Evolutionary conservation across 1,284 basidiomycete species (phyloP).

Genomic region (Sporisorium iseilematis-ciliati): DNA sequence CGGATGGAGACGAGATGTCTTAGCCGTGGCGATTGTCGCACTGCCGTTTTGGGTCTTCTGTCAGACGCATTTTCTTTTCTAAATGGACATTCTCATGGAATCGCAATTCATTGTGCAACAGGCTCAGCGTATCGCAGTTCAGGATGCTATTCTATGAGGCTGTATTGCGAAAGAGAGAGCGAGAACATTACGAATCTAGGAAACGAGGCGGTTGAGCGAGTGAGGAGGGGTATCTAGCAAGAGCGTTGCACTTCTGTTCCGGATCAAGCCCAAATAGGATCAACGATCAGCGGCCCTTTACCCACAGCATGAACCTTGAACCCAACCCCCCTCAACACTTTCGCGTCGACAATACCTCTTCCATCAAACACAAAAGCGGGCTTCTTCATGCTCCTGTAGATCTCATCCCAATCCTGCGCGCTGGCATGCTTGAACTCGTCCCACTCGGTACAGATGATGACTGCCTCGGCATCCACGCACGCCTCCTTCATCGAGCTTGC

Average conservation of each 20-base stretch:
- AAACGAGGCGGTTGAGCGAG: background rate
- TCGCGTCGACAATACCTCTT: conserved; percentile 83
- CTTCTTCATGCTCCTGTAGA: conserved; percentile 92
- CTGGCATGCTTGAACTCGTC: conserved; percentile 81
- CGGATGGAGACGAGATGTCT: conserved; percentile 30
- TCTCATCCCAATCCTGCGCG: conserved; percentile 86
- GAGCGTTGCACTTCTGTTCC: background rate
- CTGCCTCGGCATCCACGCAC: conserved; percentile 87
- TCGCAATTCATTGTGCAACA: conserved; percentile 1
- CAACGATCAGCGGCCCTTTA: conserved; percentile 65
- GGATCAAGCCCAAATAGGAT: conserved; percentile 62
- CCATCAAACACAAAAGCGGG: conserved; percentile 85
- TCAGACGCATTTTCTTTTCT: conserved; percentile 47
- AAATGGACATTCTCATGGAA: conserved; percentile 5
- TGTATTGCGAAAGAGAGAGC: background rate
- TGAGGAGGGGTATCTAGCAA: conserved; percentile 17
- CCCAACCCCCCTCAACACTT: conserved; percentile 84
- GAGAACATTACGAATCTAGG: background rate
- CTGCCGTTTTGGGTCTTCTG: conserved; percentile 47
- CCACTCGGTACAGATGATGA: conserved; percentile 81
- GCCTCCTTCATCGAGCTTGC: conserved; percentile 83
- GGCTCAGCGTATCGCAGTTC: background rate
- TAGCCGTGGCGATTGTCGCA: conserved; percentile 40
- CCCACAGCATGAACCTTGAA: conserved; percentile 81
- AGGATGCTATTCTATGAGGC: background rate